A percentile compares a stretch with the other conserved stretches of the same genome.
Evolutionary conservation across 1,139 yeast species (phyloP).

Genomic region (Candida sanyaensis): DNA sequence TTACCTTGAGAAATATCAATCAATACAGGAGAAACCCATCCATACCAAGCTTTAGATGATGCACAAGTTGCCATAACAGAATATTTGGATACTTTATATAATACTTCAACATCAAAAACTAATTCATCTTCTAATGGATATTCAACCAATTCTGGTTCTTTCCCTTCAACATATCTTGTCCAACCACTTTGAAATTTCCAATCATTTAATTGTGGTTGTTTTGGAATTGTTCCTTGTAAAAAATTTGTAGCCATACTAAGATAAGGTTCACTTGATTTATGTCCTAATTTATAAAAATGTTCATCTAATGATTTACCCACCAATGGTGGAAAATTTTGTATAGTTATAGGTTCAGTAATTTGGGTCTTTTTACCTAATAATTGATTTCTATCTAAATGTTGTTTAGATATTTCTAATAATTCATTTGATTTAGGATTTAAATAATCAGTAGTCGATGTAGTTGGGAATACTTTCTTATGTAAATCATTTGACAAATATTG

Average conservation of each 20-base stretch:
- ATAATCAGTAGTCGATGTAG: constrained; percentile 25
- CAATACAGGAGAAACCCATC: constrained; percentile 90
- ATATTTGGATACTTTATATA: constrained; percentile 73
- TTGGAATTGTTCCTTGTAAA: constrained; percentile 40
- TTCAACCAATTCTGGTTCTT: constrained; percentile 57
- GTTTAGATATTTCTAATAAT: constrained; percentile 57
- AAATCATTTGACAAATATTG: constrained; percentile 66
- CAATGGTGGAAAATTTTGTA: constrained; percentile 62
- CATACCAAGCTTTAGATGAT: constrained; percentile 83
- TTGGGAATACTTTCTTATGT: constrained; percentile 64
- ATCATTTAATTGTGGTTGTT: constrained; percentile 35
- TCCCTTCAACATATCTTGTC: constrained; percentile 66
- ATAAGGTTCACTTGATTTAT: constrained; percentile 62
- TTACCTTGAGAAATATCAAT: constrained; percentile 42
- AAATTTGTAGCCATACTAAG: constrained; percentile 43
- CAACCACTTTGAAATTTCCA: constrained; percentile 78
- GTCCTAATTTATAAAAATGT: constrained; percentile 79
- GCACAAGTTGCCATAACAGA: constrained; percentile 85
- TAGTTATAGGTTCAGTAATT: constrained; percentile 59
- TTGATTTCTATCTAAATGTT: constrained; percentile 62
- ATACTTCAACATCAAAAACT: constrained; percentile 88
- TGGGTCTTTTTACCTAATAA: constrained; percentile 80
- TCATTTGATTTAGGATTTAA: constrained; percentile 28
- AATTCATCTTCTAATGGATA: constrained; percentile 68
- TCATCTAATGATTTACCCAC: constrained; percentile 76